Base-by-base conservation (phyloP, 768 basidiomycete species). In the Xanthoconium purpureum region DNA sequence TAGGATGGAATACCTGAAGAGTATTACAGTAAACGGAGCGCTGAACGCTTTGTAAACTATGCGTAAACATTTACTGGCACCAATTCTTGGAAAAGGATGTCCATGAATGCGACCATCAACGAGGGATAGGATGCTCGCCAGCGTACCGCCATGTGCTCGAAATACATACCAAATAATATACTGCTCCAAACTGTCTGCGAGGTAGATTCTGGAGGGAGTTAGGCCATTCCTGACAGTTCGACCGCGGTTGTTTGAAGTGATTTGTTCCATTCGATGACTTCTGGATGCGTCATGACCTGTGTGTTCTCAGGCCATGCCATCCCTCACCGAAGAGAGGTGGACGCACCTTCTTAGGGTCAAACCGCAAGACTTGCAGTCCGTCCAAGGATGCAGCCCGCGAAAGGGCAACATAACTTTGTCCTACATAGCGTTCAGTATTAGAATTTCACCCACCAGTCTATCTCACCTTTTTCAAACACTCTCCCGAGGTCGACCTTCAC, bases 401-500 rank as follows among this genome's bases (percentile, higher is more conserved):
- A 24, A 81, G 70, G 1, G 78, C 78, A 14, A 81, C 78, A 17
- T 79, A 79, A 47, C 76, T 77, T 59, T 80, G 79, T 8, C 79
- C 78, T 76, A 43, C 17, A n/a, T 7, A 2, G 4, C 4, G 10
- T 46, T 63, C 32, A 62, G 52, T 18, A 24, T 17, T 11, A 15
- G 10, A 2, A 18, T 15, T 15, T 17, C 14, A 3, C 11, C 6
- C n/a, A n/a, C 0, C 1, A 5, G 29, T 30, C 15, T 1, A 12
- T 51, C 67, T 38, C 47, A 78, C 78, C 80, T 56, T 79, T 80
- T 65, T 81, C 87, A 64, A 88, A 88, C n/a, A 87, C 83, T 38
- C 73, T 78, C 11, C 79, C 77, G 17, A 89, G 78, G 65, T 87
- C 85, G 33, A 88, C 77, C 62, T 80, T 84, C 52, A 87, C 82